Conservation (phyloP, 371 early-diverging fungal species). For the Rhizopus delemar region DNA sequence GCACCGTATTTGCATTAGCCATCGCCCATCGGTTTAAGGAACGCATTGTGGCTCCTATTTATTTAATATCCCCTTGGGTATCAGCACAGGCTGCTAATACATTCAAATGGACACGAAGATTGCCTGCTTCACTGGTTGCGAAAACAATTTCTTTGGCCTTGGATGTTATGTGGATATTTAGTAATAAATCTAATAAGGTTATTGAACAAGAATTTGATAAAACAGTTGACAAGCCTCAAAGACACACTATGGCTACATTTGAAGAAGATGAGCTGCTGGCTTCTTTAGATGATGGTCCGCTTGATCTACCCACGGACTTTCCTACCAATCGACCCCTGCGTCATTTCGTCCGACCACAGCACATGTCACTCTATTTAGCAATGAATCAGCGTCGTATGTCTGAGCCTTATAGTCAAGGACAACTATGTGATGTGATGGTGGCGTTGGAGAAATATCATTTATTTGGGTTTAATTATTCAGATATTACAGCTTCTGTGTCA, state of each 20-base stretch:
- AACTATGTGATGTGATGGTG: slow-evolving; percentile 46
- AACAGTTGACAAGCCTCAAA: neutral
- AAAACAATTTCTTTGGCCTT: slow-evolving; percentile 46
- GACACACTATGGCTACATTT: slow-evolving; percentile 23
- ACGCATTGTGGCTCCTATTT: slow-evolving; percentile 43
- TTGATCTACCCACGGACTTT: slow-evolving; percentile 48
- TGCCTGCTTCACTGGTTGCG: slow-evolving; percentile 46
- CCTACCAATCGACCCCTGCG: slow-evolving; percentile 51
- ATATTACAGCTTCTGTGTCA: slow-evolving; percentile 39
- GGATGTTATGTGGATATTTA: slow-evolving; percentile 54
- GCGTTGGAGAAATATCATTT: slow-evolving; percentile 52
- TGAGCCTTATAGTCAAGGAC: slow-evolving; percentile 47
- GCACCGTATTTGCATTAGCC: slow-evolving; percentile 50
- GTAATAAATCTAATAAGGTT: slow-evolving; percentile 16
- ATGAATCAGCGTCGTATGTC: slow-evolving; percentile 50
- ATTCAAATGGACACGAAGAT: slow-evolving; percentile 51
- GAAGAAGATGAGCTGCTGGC: slow-evolving; percentile 43
- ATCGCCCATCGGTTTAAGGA: slow-evolving; percentile 38
- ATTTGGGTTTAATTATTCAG: slow-evolving; percentile 52
- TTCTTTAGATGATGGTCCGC: slow-evolving; percentile 33
- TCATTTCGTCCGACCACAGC: slow-evolving; percentile 50
- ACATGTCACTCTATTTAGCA: slow-evolving; percentile 48
- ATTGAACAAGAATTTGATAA: neutral
- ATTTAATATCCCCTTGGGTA: slow-evolving; percentile 56
- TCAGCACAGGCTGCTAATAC: slow-evolving; percentile 52